Base-by-base conservation (phyloP, 2,329 filamentous ascomycete species). In the Pseudocercospora cruenta region DNA sequence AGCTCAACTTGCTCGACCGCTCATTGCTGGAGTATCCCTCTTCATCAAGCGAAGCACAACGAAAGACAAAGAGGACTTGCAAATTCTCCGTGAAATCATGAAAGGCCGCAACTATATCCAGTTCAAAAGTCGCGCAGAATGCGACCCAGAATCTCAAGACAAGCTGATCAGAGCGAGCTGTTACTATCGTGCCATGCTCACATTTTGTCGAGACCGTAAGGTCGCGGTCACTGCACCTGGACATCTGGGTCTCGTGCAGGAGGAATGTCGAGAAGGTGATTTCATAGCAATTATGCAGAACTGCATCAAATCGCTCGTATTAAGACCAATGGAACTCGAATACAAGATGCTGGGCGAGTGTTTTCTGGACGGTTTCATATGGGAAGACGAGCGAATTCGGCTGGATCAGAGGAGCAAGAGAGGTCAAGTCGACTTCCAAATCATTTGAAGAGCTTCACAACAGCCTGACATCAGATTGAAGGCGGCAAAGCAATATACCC, bases 321-420 rank as follows among this genome's bases (percentile, higher is more conserved):
- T 24, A 21, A 60, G 58, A 47, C 16, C n/a, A 22, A 26, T 60
- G 1, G 16, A 28, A 6, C 19, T 10, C 10, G 28, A 60, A n/a
- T 49, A 47, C 22, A 19, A 43, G 12, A 45, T 60, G 19, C 9
- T 60, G 16, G 58, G 58, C 10, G 58, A 60, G 45, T 60, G 33
- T 43, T 47, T 49, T 47, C 16, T 59, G 33, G 31, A 59, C 47
- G 57, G 57, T n/a, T 45, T 45, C 19, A 45, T 45, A 12, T 45
- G 39, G 39, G 39, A 45, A 19, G 39, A 45, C 39, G 39, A 45
- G 12, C 14, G 39, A 19, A 4, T 16, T 16, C 39, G 19, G 14
- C 39, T 45, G 19, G 39, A 45, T 45, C 39, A 45, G 19, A 45
- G 39, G 39, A 19, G 39, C 14, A 19, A 45, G 39, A 45, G 14